Percentiles rank a stretch among this genome's conserved stretches.
phyloP scores from a whole-genome alignment of 1,284 basidiomycete species.

The Cutaneotrichosporon mucoides region DNA sequence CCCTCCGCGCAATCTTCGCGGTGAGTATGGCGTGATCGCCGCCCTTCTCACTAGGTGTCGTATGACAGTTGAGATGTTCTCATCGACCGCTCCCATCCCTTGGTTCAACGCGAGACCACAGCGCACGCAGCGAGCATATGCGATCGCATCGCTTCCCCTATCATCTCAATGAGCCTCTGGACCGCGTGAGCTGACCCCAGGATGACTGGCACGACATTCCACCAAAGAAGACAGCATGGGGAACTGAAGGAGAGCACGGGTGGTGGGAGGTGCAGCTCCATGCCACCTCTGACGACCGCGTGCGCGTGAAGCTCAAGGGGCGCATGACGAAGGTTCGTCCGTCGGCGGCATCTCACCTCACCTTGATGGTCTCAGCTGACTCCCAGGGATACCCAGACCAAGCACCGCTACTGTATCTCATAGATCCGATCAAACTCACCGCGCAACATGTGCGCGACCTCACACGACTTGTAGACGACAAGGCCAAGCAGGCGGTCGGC shows the following conservation, averaged over 20 bases:
- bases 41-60: too few species aligned
- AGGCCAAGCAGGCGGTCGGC: conserved; percentile 30
- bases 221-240: conserved; percentile 46
- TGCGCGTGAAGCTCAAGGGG: conserved; percentile 39
- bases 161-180: too few species aligned
- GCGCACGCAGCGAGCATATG: too few species aligned
- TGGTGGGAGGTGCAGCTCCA: conserved; percentile 44
- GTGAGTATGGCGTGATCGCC: conserved; percentile 13
- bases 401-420: conserved; percentile 34
- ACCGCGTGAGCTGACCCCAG: conserved; percentile 14
- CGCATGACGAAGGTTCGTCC: conserved; percentile 38
- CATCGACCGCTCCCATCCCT: too few species aligned
- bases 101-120: too few species aligned
- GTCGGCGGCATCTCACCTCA: background rate
- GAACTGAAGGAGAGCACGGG: conserved; percentile 37
- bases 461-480: conserved; percentile 36
- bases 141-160: too few species aligned
- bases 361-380: background rate
- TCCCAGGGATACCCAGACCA: background rate
- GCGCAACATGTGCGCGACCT: conserved; percentile 37
- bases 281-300: conserved; percentile 35
- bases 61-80: too few species aligned
- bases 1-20: conserved; percentile 43
- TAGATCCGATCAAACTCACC: conserved; percentile 37
- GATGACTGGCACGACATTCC: conserved; percentile 47